Evolutionary conservation across 768 basidiomycete genomes (phyloP), one percentile per base, ranked within the genome.

Genomic region (Amanita jacksonii): DNA sequence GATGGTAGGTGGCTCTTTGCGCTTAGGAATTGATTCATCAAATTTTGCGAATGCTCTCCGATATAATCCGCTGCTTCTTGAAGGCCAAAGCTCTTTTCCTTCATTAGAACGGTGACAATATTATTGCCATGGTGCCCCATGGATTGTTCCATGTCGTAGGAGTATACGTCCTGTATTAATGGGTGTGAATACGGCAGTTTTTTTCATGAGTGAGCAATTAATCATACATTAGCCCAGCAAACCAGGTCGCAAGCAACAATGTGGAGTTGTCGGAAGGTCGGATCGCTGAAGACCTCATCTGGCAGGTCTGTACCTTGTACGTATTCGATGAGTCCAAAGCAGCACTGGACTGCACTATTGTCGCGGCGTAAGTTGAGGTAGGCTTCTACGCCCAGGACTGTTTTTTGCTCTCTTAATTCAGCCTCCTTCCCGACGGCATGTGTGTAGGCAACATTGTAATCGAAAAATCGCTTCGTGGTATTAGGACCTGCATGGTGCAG

Each of bases 111-210:
- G 7, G 77, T 79, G 40, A 86, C 65, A 51, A 84, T 68, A 56
- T 84, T 85, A 55, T 81, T 82, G 45, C 76, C 76, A 20, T 62
- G 66, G 41, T 76, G 72, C 15, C 80, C 83, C 52, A 73, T 73
- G 40, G 74, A 70, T 52, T 81, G 77, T 52, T 86, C 81, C 72
- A 80, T 76, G 57, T 81, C 76, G 59, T 83, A 85, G 6, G 79
- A 82, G 53, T 81, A 82, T 12, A 83, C 59, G 48, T 85, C 80
- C 81, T 81, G 52, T 13, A 32, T 10, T 12, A 45, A 12, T 38
- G 35, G 39, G 52, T 32, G 30, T 49, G 12, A 45, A 39, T 36
- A 20, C 13, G 12, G 20, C 3, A 20, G 20, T 22, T 19, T 28
- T 40, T 22, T 28, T 6, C 27, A 28, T 38, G 12, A 42, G 18